Evolutionary conservation across 805 yeast species (phyloP).

Genomic region (Lipomyces yamadae): DNA sequence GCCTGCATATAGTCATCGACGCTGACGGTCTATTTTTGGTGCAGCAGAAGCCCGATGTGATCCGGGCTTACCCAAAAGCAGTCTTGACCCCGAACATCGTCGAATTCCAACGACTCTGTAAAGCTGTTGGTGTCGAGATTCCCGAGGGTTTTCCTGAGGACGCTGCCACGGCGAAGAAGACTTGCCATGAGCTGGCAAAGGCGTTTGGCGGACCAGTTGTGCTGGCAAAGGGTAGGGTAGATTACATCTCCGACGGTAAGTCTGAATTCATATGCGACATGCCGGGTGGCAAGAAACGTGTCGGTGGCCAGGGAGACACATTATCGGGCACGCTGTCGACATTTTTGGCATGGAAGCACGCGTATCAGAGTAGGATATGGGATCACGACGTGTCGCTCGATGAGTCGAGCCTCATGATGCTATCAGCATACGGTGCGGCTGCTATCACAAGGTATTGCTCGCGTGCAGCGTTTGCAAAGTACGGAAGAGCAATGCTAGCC

Average conservation of each 20-base stretch:
- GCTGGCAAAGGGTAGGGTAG: constrained; percentile 74
- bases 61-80: constrained; percentile 61
- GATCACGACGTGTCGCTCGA: constrained; percentile 49
- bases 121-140: constrained; percentile 16
- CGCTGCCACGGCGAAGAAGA: constrained; percentile 11
- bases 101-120: constrained; percentile 72
- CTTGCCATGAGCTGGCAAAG: constrained; percentile 52
- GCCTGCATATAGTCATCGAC: constrained; percentile 78
- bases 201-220: constrained; percentile 62
- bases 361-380: constrained; percentile 67
- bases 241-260: constrained; percentile 62
- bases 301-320: constrained; percentile 97
- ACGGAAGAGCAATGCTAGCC: constrained; percentile 84
- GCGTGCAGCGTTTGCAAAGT: constrained; percentile 61
- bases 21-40: constrained; percentile 85
- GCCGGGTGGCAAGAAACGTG: constrained; percentile 75
- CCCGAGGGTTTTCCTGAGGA: constrained; percentile 16
- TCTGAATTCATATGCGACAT: constrained; percentile 52
- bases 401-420: constrained; percentile 43
- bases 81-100: constrained; percentile 87
- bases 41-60: constrained; percentile 59
- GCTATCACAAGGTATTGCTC: constrained; percentile 69
- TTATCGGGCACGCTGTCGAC: constrained; percentile 85
- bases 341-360: constrained; percentile 75
- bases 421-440: constrained; percentile 70